Evolutionary conservation across 768 basidiomycete genomes (phyloP), one percentile per base, ranked within the genome.

Genomic region (Mycena albidolilacea): DNA sequence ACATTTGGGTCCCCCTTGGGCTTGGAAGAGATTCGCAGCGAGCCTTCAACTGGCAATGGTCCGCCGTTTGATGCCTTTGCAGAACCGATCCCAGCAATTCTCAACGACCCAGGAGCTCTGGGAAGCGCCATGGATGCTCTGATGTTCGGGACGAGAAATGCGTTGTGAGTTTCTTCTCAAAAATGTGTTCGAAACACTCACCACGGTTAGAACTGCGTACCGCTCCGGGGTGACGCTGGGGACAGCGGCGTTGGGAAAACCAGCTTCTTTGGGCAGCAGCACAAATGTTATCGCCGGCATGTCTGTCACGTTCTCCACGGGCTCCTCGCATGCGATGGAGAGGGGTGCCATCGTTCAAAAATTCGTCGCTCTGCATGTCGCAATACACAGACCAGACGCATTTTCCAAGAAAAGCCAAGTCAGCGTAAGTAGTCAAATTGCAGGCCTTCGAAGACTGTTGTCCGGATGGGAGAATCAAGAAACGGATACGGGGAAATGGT

Each of bases 1-100:
- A 81, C 88, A 0, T 87, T 87, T 75, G 96, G 96, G 3, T 90
- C 93, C 19, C 82, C 88, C 23, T 79, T 97, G 30, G 96, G 95
- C 6, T 77, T 95, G 44, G 90, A 90, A 79, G 95, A 96, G 79
- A 96, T 97, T 43, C 81, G 83, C 19, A 83, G 85, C 35, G 96
- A 97, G 79, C 83, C 88, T 30, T 90, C 91, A 14, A 96, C 92
- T 7, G 85, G 86, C 17, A 92, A 92, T 67, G 91, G 91, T 1
- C 82, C 84, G 55, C 87, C 88, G 11, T 87, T 86, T 50, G 90
- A 93, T 75, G 90, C 93, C 48, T 84, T 92, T 79, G 74, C 67
- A 54, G 72, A 64, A 14, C 80, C 90, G 77, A 78, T 84, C 38
- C 85, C 82, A 7, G 80, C 76, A 23, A 85, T 89, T 41, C 80